Base-by-base conservation (phyloP, 1,284 basidiomycete species). In the Trichosporon faecale region DNA sequence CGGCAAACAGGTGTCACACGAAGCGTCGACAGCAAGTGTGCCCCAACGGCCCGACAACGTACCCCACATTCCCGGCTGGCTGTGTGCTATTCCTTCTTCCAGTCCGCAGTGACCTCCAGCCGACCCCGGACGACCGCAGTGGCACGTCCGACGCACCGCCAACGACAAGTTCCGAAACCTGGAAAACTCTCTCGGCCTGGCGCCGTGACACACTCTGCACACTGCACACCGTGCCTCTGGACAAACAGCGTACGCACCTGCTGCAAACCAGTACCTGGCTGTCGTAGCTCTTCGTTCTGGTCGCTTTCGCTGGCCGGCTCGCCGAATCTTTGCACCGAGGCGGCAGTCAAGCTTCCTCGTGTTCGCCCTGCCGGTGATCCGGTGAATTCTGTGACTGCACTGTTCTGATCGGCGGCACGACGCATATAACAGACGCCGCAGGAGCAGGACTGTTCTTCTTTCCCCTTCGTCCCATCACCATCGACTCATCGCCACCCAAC, bases 61-160 rank as follows among this genome's bases (percentile, higher is more conserved):
- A 25, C 49, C 49, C 49, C 21, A 52, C 49, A 21, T 21, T 52
- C 49, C 49, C 23, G 49, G 11, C 11, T 21, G 21, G 18, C 49
- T 52, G 49, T 21, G 49, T 25, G 49, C 49, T 52, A 25, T 25
- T 52, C 21, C 49, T 52, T 52, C 49, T 52, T 52, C 11, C 21
- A 52, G 21, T 52, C 25, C 21, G 49, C 23, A 23, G 49, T 52
- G 49, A 52, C 35, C 35, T 9, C 35, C 35, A 37, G 35, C 12
- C 35, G 35, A 37, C 35, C 35, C 33, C 35, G 35, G 35, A 14
- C 35, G 35, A 37, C 21, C 21, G 18, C 49, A 52, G 49, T 25
- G 49, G 49, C 49, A 52, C 49, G 49, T 52, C 49, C 49, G 49
- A 52, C 49, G 49, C 49, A 52, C 23, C 49, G 49, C 49, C 49